Conservation (phyloP, 1,284 basidiomycete species). For the Wallemia hederae region DNA sequence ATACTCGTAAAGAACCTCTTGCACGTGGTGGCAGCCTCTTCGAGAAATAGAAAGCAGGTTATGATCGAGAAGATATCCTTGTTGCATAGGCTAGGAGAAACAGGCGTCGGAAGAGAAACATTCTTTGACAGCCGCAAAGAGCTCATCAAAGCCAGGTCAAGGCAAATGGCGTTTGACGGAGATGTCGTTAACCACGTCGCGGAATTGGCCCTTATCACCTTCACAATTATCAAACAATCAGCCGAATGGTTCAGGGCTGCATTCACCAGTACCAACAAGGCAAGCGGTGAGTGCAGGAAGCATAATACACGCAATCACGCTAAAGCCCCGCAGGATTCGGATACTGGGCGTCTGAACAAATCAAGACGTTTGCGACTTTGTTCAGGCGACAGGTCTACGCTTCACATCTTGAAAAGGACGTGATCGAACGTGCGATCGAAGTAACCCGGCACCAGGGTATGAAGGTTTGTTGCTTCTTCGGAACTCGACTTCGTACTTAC, state of each 20-base stretch:
- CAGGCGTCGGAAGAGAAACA: slow-evolving; percentile 45
- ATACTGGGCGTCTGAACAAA: slow-evolving; percentile 68
- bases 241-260: slow-evolving; percentile 92
- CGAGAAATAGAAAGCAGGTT: neutral
- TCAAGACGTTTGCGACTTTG: slow-evolving; percentile 52
- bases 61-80: slow-evolving; percentile 16
- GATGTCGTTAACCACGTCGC: slow-evolving; percentile 52
- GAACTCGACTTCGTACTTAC: neutral
- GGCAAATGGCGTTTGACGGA: slow-evolving; percentile 72
- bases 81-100: slow-evolving; percentile 43
- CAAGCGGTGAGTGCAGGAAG: slow-evolving; percentile 33
- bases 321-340: slow-evolving; percentile 38
- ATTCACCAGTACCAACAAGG: slow-evolving; percentile 78
- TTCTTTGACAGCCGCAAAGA: slow-evolving; percentile 54
- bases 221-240: slow-evolving; percentile 74
- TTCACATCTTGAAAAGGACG: slow-evolving; percentile 34
- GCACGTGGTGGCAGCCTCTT: slow-evolving; percentile 10
- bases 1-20: slow-evolving; percentile 44
- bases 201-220: slow-evolving; percentile 51
- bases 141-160: slow-evolving; percentile 40
- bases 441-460: slow-evolving; percentile 47
- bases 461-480: slow-evolving; percentile 25
- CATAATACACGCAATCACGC: neutral
- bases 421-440: slow-evolving; percentile 41
- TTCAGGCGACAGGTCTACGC: slow-evolving; percentile 79